Conservation (phyloP, 441 rosid genomes). For the Erodium texanum region DNA sequence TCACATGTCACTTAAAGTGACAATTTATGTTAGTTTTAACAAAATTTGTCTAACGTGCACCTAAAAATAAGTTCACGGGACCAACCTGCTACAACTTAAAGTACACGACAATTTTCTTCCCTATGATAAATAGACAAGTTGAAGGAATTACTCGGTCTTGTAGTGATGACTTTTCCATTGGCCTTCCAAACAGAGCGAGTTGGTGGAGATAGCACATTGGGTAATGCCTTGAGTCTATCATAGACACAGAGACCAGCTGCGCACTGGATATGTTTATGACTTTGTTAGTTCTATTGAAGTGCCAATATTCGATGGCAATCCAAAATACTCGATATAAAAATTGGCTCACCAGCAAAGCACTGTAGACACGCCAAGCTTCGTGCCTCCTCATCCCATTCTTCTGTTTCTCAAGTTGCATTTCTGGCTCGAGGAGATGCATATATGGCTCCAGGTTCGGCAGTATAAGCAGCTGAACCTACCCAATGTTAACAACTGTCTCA, state of each 20-base stretch:
- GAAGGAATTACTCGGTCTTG: conserved; percentile 38
- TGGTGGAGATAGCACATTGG: conserved; percentile 45
- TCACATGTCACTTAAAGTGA: too few relatives aligned
- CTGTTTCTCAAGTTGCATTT: conserved; percentile 69
- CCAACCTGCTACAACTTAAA: too few relatives aligned
- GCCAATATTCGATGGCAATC: not conserved
- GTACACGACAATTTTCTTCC: too few relatives aligned
- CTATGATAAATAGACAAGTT: not conserved
- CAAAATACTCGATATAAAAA: too few relatives aligned
- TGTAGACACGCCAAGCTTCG: conserved; percentile 92
- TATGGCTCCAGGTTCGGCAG: conserved; percentile 76
- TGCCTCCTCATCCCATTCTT: conserved; percentile 77
- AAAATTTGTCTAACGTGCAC: too few relatives aligned
- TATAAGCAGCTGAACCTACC: conserved; percentile 69
- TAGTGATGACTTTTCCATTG: conserved; percentile 37
- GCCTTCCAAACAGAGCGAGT: conserved; percentile 33
- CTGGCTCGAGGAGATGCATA: conserved; percentile 77
- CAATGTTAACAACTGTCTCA: not conserved
- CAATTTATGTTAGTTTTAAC: too few relatives aligned
- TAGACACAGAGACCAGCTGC: conserved; percentile 66
- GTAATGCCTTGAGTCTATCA: conserved; percentile 63
- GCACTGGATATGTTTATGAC: conserved; percentile 33
- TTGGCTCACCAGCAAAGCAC: conserved; percentile 66
- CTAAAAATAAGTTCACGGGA: too few relatives aligned
- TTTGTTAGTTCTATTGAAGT: not conserved